Evolutionary conservation across 805 yeast genomes (phyloP), one percentile per base, ranked within the genome.

Genomic region (Lipomyces mesembrius): DNA sequence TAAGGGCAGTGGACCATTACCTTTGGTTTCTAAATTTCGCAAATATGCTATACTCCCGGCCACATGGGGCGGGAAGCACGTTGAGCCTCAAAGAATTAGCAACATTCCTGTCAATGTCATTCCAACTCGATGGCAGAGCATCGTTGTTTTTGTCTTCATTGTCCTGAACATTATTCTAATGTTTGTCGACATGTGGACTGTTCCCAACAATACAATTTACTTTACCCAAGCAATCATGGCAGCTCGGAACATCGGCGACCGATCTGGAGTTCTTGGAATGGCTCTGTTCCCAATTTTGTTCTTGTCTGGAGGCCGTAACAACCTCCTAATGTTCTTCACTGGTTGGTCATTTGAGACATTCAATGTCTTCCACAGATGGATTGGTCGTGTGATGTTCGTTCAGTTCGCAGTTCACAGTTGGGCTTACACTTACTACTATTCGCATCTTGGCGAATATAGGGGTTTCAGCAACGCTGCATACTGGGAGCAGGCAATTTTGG

Each of bases 251-350:
- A 20, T 57, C 37, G 64, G 59, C 20, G 64, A 56, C 56, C 62
- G 69, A 3, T 9, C 81, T 1, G 81, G 77, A 0, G 54, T 68
- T 37, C 37, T 74, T 14, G 63, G 72, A 0, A 61, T 73, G 35
- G 66, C 56, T 49, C 68, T 63, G 32, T 17, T 87, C 64, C 93
- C 93, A 0, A 74, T 83, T 5, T 75, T 87, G 25, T 83, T 84
- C 67, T 77, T 89, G 64, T 87, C 90, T 76, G 91, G 91, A 2
- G 89, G 89, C 34, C 81, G 95, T 72, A 91, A 90, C 76, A 90
- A 89, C 74, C 86, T 91, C 27, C 80, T 90, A 73, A 83, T 84
- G 68, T 79, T 79, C 75, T 63, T 88, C 6, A 83, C 92, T 1
- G 91, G 93, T 2, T 82, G 90, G 80, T 76, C 86, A 0, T 87